These are phyloP conservation scores for Trametes sanguinea DNA, from an alignment of 768 basidiomycete species.

Conservation along the genomic window DNA sequence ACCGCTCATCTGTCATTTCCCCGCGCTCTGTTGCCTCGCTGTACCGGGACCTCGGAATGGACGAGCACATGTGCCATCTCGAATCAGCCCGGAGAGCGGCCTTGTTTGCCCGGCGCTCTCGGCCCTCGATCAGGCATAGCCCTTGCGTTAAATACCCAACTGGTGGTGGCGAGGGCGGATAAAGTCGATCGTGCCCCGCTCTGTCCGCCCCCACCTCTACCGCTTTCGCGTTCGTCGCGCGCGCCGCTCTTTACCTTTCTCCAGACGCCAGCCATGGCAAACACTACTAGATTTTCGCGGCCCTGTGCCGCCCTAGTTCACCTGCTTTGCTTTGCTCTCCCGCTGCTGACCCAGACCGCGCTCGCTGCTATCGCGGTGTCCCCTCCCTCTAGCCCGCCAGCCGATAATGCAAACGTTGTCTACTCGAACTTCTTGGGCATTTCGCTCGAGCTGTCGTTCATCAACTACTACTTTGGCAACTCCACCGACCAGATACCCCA, in stretches of 20 bases:
- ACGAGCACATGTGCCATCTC: neutral
- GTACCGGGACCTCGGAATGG: slow-evolving; percentile 5
- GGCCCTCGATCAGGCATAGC: neutral
- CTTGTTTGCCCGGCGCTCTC: slow-evolving; percentile 14
- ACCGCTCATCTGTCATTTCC: neutral
- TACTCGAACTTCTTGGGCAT: slow-evolving; percentile 63
- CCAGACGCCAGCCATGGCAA: slow-evolving; percentile 4
- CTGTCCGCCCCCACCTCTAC: slow-evolving; percentile 7
- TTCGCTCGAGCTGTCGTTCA: slow-evolving; percentile 63
- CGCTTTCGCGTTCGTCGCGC: slow-evolving; percentile 10
- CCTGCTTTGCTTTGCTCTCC: slow-evolving; percentile 6
- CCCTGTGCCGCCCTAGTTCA: neutral
- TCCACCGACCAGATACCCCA: slow-evolving; percentile 51
- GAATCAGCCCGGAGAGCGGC: slow-evolving; percentile 3
- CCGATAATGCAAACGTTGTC: slow-evolving; percentile 41
- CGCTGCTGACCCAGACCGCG: slow-evolving; percentile 3
- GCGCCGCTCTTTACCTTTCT: slow-evolving; percentile 16
- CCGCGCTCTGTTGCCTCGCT: neutral
- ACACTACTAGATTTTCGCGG: neutral
- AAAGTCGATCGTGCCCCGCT: neutral
- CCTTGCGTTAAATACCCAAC: slow-evolving; percentile 13
- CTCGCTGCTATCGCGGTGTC: slow-evolving; percentile 23
- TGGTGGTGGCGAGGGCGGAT: neutral
- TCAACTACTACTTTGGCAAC: slow-evolving; percentile 60
- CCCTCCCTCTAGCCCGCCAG: slow-evolving; percentile 34